These are phyloP conservation scores for Cladosporium cucumerinum DNA, from an alignment of 2,329 filamentous ascomycete genomes.

Conservation along the genomic window DNA sequence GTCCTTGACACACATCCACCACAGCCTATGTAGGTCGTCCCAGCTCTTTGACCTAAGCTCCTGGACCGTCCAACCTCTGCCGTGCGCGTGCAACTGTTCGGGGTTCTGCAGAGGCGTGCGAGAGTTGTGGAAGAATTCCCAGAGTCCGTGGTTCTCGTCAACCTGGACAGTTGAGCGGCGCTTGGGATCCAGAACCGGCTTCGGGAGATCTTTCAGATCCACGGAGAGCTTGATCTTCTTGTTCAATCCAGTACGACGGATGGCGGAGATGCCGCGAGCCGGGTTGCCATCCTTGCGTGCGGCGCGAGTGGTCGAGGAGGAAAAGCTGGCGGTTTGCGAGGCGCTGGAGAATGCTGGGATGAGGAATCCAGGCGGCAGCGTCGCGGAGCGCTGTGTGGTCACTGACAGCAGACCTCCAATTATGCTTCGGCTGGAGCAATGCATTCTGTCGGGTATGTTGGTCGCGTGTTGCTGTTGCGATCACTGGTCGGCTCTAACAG, in stretches of 20 bases:
- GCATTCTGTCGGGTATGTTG: constrained; percentile 3
- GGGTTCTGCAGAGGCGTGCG: constrained; percentile 69
- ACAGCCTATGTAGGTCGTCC: constrained; percentile 87
- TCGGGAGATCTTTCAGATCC: constrained; percentile 67
- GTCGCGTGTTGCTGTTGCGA: constrained; percentile 5
- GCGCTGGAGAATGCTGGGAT: constrained; percentile 31
- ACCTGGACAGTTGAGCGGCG: constrained; percentile 55
- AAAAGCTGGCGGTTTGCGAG: constrained; percentile 28
- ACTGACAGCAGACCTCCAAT: constrained; percentile 8
- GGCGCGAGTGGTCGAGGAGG: constrained; percentile 23
- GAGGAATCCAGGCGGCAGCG: constrained; percentile 35
- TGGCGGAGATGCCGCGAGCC: constrained; percentile 74
- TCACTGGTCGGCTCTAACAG: not conserved
- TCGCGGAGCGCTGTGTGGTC: constrained; percentile 15
- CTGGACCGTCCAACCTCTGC: constrained; percentile 77
- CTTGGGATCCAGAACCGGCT: constrained; percentile 60
- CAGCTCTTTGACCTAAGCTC: constrained; percentile 87
- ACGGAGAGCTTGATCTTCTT: constrained; percentile 63
- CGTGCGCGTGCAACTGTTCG: constrained; percentile 67
- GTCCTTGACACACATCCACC: constrained; percentile 93
- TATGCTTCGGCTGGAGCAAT: constrained; percentile 16
- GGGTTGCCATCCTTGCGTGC: constrained; percentile 69
- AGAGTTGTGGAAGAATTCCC: constrained; percentile 80
- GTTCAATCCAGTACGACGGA: constrained; percentile 66
- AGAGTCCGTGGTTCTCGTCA: constrained; percentile 80